phyloP scores from a whole-genome alignment of 352 stramenopile species.

The Achlya hypogyna region DNA sequence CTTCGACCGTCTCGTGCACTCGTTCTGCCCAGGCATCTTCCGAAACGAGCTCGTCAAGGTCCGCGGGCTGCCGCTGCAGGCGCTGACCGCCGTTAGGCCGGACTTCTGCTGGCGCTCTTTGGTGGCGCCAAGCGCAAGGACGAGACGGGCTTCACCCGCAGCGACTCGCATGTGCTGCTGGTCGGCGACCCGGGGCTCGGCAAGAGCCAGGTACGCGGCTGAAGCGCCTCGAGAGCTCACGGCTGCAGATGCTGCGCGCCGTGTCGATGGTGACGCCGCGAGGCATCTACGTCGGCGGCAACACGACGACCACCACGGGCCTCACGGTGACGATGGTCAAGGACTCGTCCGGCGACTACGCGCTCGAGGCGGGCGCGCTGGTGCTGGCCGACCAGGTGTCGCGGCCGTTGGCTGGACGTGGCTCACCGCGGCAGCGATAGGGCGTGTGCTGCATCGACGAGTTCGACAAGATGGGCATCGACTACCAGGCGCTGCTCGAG shows the following conservation, averaged over 20 bases:
- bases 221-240: background rate
- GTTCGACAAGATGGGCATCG: conserved; percentile 96
- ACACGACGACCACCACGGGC: conserved; percentile 92
- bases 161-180: conserved; percentile 93
- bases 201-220: conserved; percentile 75
- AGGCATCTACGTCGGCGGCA: conserved; percentile 95
- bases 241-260: conserved; percentile 82
- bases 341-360: conserved; percentile 86
- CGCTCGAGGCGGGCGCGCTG: conserved; percentile 88
- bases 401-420: background rate
- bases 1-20: conserved; percentile 92
- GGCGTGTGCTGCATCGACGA: conserved; percentile 98
- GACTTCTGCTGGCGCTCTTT: conserved; percentile 92
- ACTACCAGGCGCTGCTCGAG: conserved; percentile 91
- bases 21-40: conserved; percentile 94
- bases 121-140: conserved; percentile 82
- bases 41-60: conserved; percentile 97
- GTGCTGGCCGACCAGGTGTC: conserved; percentile 84
- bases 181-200: conserved; percentile 94
- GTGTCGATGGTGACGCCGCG: conserved; percentile 86
- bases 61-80: background rate
- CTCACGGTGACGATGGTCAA: conserved; percentile 95
- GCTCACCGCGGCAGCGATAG: background rate
- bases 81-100: conserved; percentile 33
- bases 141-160: conserved; percentile 66